phyloP scores from a whole-genome alignment of 2,329 filamentous ascomycete genomes.

The Colletotrichum cordylinicola region DNA sequence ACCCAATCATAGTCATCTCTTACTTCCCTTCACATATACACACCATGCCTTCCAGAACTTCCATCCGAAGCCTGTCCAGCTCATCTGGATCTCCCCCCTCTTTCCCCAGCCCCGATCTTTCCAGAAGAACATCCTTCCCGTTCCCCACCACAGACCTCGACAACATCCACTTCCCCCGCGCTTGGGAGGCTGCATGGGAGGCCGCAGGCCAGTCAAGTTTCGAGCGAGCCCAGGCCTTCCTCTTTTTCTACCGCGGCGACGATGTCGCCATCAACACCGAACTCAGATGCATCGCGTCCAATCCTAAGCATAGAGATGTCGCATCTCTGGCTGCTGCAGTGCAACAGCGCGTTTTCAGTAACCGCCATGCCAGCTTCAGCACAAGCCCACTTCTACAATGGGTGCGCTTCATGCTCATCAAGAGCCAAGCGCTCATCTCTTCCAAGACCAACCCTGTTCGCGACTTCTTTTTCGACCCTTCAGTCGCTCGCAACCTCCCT shows the following conservation, averaged over 20 bases:
- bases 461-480: background rate
- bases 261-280: conserved; percentile 27
- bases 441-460: background rate
- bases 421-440: background rate
- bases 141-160: background rate
- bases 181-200: conserved; percentile 4
- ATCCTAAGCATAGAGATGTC: conserved; percentile 22
- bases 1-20: accelerated
- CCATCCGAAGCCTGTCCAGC: background rate
- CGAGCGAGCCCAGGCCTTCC: conserved; percentile 35
- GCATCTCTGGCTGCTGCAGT: conserved; percentile 30
- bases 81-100: background rate
- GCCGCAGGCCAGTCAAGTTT: conserved; percentile 25
- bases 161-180: background rate
- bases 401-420: conserved; percentile 25
- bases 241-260: conserved; percentile 32
- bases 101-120: background rate
- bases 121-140: background rate
- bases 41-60: background rate
- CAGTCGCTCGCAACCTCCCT: background rate
- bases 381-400: conserved; percentile 36
- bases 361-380: conserved; percentile 33
- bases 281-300: conserved; percentile 33
- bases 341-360: conserved; percentile 30
- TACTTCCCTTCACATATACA: background rate